phyloP scores from a whole-genome alignment of 306 rosid genomes.

The Gleditsia sinensis region DNA sequence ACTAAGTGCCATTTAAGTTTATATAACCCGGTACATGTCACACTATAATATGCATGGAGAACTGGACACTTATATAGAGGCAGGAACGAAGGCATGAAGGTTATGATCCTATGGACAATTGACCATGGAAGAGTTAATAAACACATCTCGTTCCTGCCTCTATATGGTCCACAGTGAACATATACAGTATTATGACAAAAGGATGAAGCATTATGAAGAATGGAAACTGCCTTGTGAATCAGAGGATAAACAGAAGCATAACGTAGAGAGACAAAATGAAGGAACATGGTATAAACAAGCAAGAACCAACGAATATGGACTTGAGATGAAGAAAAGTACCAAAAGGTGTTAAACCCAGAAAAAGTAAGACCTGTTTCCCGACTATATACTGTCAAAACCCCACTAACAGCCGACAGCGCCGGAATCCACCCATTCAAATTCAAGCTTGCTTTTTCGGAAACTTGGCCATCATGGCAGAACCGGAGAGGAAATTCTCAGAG shows the following conservation, averaged over 20 bases:
- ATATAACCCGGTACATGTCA: neutral
- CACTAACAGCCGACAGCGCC: neutral
- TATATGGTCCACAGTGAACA: neutral
- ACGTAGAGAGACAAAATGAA: neutral
- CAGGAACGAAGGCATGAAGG: too few species aligned
- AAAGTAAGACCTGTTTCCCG: conserved; percentile 17
- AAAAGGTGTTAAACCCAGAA: neutral
- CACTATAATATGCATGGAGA: neutral
- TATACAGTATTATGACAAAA: neutral
- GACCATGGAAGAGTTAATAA: neutral
- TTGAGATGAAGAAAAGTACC: neutral
- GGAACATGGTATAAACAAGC: neutral
- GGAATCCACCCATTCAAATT: conserved; percentile 1
- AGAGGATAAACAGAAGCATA: conserved; percentile 16
- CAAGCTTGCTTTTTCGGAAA: neutral
- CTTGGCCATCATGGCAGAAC: neutral
- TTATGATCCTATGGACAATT: neutral
- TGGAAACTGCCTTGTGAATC: neutral
- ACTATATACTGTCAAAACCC: conserved; percentile 1
- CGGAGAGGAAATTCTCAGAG: neutral
- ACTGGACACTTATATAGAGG: neutral
- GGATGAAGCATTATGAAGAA: conserved; percentile 5
- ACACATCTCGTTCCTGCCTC: neutral
- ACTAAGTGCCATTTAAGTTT: neutral
- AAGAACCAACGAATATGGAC: neutral